Evolutionary conservation across 305 asterid genomes (phyloP).

Genomic region (Andrographis paniculata): DNA sequence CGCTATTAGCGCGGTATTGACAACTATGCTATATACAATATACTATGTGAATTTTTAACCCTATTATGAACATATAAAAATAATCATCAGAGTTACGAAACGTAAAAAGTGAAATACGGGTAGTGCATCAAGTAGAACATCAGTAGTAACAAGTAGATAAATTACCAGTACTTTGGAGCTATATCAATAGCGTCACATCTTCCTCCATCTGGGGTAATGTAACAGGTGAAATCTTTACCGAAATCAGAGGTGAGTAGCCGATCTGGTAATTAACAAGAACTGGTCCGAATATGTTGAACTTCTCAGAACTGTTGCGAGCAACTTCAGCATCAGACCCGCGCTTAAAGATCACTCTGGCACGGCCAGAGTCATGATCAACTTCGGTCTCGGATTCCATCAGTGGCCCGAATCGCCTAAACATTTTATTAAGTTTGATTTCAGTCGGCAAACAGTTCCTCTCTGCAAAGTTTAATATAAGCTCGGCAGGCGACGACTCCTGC

Average conservation of each 20-base stretch:
- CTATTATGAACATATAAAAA: too few relatives aligned
- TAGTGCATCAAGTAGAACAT: too few relatives aligned
- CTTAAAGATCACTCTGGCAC: slow-evolving; percentile 82
- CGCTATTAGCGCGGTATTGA: too few relatives aligned
- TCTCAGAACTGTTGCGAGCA: slow-evolving; percentile 69
- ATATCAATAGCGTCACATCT: slow-evolving; percentile 32
- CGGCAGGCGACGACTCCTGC: slow-evolving; percentile 69
- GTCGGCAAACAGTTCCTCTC: slow-evolving; percentile 64
- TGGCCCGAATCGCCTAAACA: slow-evolving; percentile 88
- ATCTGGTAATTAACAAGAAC: slow-evolving; percentile 68
- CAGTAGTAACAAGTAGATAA: too few relatives aligned
- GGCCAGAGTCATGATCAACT: slow-evolving; percentile 55
- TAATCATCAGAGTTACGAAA: too few relatives aligned
- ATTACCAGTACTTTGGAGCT: too few relatives aligned
- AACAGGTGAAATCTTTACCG: slow-evolving; percentile 43
- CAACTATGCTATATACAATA: too few relatives aligned
- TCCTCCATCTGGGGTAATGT: slow-evolving; percentile 30
- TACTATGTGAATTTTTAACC: too few relatives aligned
- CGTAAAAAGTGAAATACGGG: too few relatives aligned
- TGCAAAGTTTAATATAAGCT: slow-evolving; percentile 63
- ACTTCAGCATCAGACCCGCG: slow-evolving; percentile 92
- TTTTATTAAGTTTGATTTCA: slow-evolving; percentile 66
- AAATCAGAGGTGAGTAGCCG: slow-evolving; percentile 60
- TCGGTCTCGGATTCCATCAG: slow-evolving; percentile 90
- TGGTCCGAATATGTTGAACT: slow-evolving; percentile 73